Percentiles rank a stretch among this genome's conserved stretches.
These are phyloP conservation scores for Westerdykella ornata DNA, from an alignment of 2,329 filamentous ascomycete genomes.

Conservation along the genomic window DNA sequence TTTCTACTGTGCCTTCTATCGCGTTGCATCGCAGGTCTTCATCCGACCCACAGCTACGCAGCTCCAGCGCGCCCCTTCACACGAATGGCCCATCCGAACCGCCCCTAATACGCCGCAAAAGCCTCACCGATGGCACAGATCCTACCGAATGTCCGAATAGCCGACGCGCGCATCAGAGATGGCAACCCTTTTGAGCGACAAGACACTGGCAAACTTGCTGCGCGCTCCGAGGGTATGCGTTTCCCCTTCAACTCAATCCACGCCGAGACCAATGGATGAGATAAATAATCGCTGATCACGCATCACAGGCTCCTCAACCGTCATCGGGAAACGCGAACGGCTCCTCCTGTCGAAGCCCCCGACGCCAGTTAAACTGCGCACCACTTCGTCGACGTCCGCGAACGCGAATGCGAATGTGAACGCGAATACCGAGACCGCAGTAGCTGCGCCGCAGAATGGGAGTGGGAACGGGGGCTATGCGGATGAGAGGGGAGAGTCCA, in stretches of 20 bases:
- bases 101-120: conserved; percentile 11
- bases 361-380: conserved; percentile 21
- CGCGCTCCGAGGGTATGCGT: conserved; percentile 19
- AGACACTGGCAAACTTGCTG: conserved; percentile 18
- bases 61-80: not conserved
- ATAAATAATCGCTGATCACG: not conserved
- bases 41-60: not conserved
- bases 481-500: conserved; percentile 17
- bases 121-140: conserved; percentile 31
- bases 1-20: no score
- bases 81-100: conserved; percentile 7
- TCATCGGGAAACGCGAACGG: conserved; percentile 17
- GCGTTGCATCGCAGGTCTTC: no score
- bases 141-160: conserved; percentile 41
- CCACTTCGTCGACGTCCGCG: conserved; percentile 13
- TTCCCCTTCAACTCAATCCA: no score
- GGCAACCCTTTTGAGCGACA: conserved; percentile 25
- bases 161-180: conserved; percentile 37
- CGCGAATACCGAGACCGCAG: no score
- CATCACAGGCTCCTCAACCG: conserved; percentile 8
- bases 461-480: not conserved
- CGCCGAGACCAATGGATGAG: not conserved
- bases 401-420: conserved; percentile 9
- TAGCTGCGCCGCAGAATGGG: conserved; percentile 11
- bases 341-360: conserved; percentile 5